Evolutionary conservation across 2,329 filamentous ascomycete species (phyloP).

Genomic region (Penicillium sp.): DNA sequence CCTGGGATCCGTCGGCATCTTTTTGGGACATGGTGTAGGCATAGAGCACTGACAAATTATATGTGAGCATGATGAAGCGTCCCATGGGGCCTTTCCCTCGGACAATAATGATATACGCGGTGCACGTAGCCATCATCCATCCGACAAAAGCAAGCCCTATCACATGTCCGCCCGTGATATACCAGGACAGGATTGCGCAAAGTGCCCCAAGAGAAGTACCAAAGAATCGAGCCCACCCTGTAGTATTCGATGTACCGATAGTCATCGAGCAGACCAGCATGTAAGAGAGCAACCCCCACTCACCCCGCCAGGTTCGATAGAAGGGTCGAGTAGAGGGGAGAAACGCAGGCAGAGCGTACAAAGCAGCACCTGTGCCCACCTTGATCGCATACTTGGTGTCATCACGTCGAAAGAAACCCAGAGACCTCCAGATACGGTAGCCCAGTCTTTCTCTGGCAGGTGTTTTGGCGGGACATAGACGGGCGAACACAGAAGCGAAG

Average conservation of each 20-base stretch:
- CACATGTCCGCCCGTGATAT: slow-evolving; percentile 66
- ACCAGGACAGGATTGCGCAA: slow-evolving; percentile 72
- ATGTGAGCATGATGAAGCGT: slow-evolving; percentile 88
- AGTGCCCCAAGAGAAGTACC: slow-evolving; percentile 77
- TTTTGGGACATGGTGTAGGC: slow-evolving; percentile 80
- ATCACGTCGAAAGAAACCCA: slow-evolving; percentile 56
- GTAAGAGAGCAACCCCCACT: slow-evolving; percentile 94
- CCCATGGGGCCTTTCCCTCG: slow-evolving; percentile 82
- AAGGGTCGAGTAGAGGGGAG: slow-evolving; percentile 68
- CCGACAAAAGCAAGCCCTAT: slow-evolving; percentile 72
- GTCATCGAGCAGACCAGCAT: slow-evolving; percentile 99
- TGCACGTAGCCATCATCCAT: slow-evolving; percentile 71
- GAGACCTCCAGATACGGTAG: slow-evolving; percentile 38
- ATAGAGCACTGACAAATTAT: slow-evolving; percentile 91
- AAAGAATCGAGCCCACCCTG: slow-evolving; percentile 75
- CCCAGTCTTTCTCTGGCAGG: slow-evolving; percentile 29
- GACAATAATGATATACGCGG: slow-evolving; percentile 84
- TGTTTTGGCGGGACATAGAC: slow-evolving; percentile 5
- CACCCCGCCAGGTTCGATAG: slow-evolving; percentile 84
- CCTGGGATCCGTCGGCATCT: slow-evolving; percentile 66
- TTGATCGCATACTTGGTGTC: slow-evolving; percentile 80
- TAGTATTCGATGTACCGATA: slow-evolving; percentile 91
- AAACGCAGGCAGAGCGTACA: slow-evolving; percentile 88
- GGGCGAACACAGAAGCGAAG: slow-evolving; percentile 4
- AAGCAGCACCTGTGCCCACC: slow-evolving; percentile 79